These are phyloP conservation scores for Calocybe cyanea DNA, from an alignment of 768 basidiomycete genomes.

Conservation along the genomic window DNA sequence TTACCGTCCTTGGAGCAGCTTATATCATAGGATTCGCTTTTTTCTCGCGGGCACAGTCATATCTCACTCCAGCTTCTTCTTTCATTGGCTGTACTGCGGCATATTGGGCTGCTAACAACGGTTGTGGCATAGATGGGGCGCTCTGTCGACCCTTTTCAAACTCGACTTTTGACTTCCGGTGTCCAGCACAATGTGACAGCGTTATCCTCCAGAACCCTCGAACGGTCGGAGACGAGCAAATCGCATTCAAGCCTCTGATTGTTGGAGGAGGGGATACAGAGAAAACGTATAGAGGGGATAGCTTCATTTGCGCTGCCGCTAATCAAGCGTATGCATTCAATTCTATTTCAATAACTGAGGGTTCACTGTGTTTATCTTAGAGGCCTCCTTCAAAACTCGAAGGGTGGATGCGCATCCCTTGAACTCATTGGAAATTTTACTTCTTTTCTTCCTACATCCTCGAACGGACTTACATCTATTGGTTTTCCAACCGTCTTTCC, in stretches of 20 bases:
- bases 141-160: constrained; percentile 63
- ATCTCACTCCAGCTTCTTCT: constrained; percentile 58
- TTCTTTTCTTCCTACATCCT: constrained; percentile 53
- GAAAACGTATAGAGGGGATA: constrained; percentile 77
- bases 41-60: constrained; percentile 69
- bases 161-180: constrained; percentile 68
- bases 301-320: constrained; percentile 82
- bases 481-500: constrained; percentile 78
- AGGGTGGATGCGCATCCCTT: constrained; percentile 75
- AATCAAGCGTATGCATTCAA: constrained; percentile 62
- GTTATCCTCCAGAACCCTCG: constrained; percentile 71
- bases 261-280: constrained; percentile 81
- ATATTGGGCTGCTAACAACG: constrained; percentile 66
- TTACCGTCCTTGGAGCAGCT: constrained; percentile 48
- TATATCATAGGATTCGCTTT: constrained; percentile 76
- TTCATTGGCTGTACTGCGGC: constrained; percentile 67
- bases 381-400: constrained; percentile 57
- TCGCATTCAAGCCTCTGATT: constrained; percentile 68
- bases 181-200: constrained; percentile 66
- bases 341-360: constrained; percentile 4
- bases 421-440: constrained; percentile 72
- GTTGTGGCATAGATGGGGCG: constrained; percentile 70
- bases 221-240: constrained; percentile 62
- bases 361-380: constrained; percentile 29
- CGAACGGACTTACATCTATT: constrained; percentile 64